A percentile compares a stretch with the other conserved stretches of the same genome.
phyloP scores from a whole-genome alignment of 495 filamentous ascomycete genomes.

The Aspergillus asperescens region DNA sequence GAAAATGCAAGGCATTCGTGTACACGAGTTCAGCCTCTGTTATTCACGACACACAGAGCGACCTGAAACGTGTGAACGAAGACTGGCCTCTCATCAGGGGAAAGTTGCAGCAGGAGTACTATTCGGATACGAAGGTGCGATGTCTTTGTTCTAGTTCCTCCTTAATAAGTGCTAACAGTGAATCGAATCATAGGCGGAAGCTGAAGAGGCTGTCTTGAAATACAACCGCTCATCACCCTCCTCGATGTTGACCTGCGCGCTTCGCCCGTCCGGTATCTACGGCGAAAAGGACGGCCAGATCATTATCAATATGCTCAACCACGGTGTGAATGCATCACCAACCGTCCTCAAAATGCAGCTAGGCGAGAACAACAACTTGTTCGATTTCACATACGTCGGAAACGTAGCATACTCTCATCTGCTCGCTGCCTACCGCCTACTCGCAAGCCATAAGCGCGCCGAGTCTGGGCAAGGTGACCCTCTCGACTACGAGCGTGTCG shows the following conservation, averaged over 20 bases:
- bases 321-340: conserved; percentile 39
- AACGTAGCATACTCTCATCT: conserved; percentile 48
- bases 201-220: conserved; percentile 76
- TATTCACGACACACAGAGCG: conserved; percentile 71
- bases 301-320: conserved; percentile 51
- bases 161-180: conserved; percentile 4
- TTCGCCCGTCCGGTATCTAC: conserved; percentile 87
- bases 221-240: conserved; percentile 70
- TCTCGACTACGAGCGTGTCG: conserved; percentile 72
- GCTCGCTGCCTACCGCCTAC: conserved; percentile 60
- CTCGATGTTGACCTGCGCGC: conserved; percentile 65
- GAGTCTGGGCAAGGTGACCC: conserved; percentile 51
- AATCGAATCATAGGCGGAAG: conserved; percentile 57
- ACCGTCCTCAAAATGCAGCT: conserved; percentile 75
- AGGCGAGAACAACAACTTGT: conserved; percentile 77
- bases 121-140: conserved; percentile 77
- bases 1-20: conserved; percentile 81
- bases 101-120: conserved; percentile 74
- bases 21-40: conserved; percentile 91
- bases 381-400: conserved; percentile 54
- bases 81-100: conserved; percentile 72
- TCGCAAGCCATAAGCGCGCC: conserved; percentile 49
- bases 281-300: conserved; percentile 82
- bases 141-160: not conserved
- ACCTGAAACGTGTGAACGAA: conserved; percentile 89